These are phyloP conservation scores for Phytophthora niederhauseri DNA, from an alignment of 352 stramenopile species.

Conservation along the genomic window DNA sequence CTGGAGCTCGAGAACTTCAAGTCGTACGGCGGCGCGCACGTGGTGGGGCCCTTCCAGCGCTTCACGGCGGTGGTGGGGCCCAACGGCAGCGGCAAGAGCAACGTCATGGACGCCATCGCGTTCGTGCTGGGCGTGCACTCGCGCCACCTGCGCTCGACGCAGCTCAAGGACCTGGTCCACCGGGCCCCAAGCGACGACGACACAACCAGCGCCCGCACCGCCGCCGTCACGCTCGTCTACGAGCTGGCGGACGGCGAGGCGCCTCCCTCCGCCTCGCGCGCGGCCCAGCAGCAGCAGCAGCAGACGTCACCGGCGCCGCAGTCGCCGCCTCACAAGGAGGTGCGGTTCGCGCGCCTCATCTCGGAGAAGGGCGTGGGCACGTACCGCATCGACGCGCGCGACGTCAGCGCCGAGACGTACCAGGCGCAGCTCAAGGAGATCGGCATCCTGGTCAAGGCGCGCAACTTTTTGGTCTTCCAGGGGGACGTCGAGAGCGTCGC, in stretches of 20 bases:
- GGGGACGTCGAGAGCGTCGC: conserved; percentile 99
- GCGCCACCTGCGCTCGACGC: conserved; percentile 94
- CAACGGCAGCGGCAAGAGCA: conserved; percentile 96
- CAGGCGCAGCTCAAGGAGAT: conserved; percentile 95
- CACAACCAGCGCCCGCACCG: conserved; percentile 44
- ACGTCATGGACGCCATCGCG: conserved; percentile 97
- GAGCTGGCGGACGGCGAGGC: conserved; percentile 74
- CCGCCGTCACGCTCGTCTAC: conserved; percentile 96
- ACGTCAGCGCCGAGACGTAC: conserved; percentile 94
- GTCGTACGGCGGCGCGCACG: conserved; percentile 94
- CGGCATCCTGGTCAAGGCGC: conserved; percentile 97
- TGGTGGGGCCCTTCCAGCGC: conserved; percentile 97
- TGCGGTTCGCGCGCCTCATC: conserved; percentile 95
- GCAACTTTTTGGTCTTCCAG: conserved; percentile 99
- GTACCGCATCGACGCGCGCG: conserved; percentile 81
- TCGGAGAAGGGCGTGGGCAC: conserved; percentile 87
- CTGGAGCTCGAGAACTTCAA: conserved; percentile 99
- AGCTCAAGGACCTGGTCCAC: conserved; percentile 98
- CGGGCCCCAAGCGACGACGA: conserved; percentile 57
- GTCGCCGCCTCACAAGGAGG: conserved; percentile 41
- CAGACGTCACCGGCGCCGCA: too few species aligned
- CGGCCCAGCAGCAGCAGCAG: conserved; percentile 1
- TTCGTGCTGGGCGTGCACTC: conserved; percentile 98
- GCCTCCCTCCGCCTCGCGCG: conserved; percentile 38
- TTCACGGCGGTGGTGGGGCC: conserved; percentile 99